A percentile compares a stretch with the other conserved stretches of the same genome.
Conservation (phyloP, 306 rosid species). For the Quercus robur region DNA sequence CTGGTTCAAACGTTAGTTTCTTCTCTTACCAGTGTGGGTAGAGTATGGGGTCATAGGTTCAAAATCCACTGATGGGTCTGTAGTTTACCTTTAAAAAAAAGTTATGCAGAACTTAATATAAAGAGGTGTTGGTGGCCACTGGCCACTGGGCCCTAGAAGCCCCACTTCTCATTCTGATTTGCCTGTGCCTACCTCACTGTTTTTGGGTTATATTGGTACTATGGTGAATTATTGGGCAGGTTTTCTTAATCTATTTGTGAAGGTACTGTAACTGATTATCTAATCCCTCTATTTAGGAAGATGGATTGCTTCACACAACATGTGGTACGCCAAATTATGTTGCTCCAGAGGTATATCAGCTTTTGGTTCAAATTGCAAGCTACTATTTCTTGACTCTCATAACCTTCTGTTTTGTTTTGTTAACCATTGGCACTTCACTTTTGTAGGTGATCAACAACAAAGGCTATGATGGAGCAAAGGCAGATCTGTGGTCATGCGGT, state of each 20-base stretch:
- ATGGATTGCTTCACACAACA: conserved; percentile 93
- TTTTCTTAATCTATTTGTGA: background rate
- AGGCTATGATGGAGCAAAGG: conserved; percentile 92
- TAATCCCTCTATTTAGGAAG: conserved; percentile 47
- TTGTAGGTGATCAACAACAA: conserved; percentile 83
- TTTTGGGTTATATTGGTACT: background rate
- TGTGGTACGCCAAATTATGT: conserved; percentile 98
- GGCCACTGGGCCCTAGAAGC: background rate
- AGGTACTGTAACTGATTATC: conserved; percentile 5
- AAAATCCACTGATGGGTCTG: too few relatives aligned
- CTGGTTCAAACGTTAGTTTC: too few relatives aligned
- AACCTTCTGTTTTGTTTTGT: background rate
- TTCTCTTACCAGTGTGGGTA: too few relatives aligned
- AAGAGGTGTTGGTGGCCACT: background rate
- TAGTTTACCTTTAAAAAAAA: background rate
- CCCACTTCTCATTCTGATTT: background rate
- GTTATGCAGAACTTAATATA: background rate
- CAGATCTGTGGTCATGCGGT: conserved; percentile 98
- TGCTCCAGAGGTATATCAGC: conserved; percentile 87
- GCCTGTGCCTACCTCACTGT: background rate
- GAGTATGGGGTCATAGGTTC: too few relatives aligned
- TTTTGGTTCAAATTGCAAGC: conserved; percentile 3
- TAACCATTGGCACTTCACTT: conserved; percentile 22
- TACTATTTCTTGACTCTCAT: conserved; percentile 8
- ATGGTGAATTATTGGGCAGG: background rate